Conservation (phyloP, 495 filamentous ascomycete genomes). For the Cryomyces minteri region DNA sequence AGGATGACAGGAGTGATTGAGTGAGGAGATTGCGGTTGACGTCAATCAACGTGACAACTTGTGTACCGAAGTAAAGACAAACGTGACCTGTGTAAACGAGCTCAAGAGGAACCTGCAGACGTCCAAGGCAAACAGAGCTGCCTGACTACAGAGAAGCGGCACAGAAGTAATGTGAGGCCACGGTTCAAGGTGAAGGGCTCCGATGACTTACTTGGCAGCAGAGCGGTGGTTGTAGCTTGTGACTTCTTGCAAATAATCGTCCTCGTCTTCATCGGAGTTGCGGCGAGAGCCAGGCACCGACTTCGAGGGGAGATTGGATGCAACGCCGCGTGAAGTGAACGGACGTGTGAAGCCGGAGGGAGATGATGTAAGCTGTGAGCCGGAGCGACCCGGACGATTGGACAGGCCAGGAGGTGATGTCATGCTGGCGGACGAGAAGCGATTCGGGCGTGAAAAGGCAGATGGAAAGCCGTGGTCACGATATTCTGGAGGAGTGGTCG, state of each 20-base stretch:
- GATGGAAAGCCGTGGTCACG: slow-evolving; percentile 57
- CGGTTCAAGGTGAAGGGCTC: neutral
- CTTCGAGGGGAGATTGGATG: slow-evolving; percentile 45
- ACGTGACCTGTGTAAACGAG: too few relatives aligned
- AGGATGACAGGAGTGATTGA: too few relatives aligned
- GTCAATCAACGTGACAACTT: too few relatives aligned
- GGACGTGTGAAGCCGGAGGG: slow-evolving; percentile 30
- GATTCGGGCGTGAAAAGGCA: slow-evolving; percentile 55
- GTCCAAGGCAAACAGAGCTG: too few relatives aligned
- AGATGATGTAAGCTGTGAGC: slow-evolving; percentile 51
- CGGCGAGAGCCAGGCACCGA: slow-evolving; percentile 78
- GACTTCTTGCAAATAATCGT: slow-evolving; percentile 29
- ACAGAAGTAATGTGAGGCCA: neutral
- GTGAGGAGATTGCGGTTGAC: too few relatives aligned
- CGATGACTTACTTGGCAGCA: slow-evolving; percentile 41
- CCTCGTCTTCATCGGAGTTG: slow-evolving; percentile 60
- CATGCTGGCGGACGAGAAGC: slow-evolving; percentile 69
- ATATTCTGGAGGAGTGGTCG: slow-evolving; percentile 92
- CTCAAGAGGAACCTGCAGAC: too few relatives aligned
- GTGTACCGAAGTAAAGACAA: too few relatives aligned
- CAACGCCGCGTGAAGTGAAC: slow-evolving; percentile 28
- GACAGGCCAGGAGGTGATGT: slow-evolving; percentile 62
- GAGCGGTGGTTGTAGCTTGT: slow-evolving; percentile 29
- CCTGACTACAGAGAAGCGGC: neutral
- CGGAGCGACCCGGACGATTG: slow-evolving; percentile 52